Percentiles rank a stretch among this genome's conserved stretches.
Evolutionary conservation across 441 rosid genomes (phyloP).

Genomic region (Erodium texanum): DNA sequence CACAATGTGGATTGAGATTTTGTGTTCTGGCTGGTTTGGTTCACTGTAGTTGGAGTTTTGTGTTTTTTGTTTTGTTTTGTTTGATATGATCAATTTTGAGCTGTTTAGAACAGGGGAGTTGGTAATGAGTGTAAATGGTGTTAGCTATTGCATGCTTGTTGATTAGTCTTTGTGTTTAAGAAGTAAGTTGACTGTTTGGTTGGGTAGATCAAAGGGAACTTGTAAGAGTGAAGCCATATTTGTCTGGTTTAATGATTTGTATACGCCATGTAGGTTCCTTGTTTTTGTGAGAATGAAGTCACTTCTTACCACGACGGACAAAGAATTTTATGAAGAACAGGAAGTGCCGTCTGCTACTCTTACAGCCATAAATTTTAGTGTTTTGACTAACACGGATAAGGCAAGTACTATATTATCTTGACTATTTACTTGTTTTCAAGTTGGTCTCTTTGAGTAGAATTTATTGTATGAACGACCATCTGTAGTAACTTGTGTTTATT

Average conservation of each 20-base stretch:
- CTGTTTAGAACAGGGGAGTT: not conserved
- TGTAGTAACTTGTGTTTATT: not conserved
- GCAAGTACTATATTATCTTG: slow-evolving; percentile 29
- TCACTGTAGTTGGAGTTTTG: not conserved
- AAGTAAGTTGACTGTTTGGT: not conserved
- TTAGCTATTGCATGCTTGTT: not conserved
- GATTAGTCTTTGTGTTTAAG: not conserved
- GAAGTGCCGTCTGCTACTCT: slow-evolving; percentile 42
- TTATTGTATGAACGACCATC: not conserved
- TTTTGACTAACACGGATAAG: slow-evolving; percentile 46
- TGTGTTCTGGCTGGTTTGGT: slow-evolving; percentile 4
- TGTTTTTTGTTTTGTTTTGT: not conserved
- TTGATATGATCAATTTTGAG: not conserved
- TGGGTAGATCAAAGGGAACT: not conserved
- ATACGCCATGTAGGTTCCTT: slow-evolving; percentile 23
- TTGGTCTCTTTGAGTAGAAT: not conserved
- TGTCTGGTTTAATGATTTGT: slow-evolving; percentile 11
- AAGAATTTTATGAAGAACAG: slow-evolving; percentile 32
- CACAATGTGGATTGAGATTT: slow-evolving; percentile 22
- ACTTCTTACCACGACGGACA: slow-evolving; percentile 30
- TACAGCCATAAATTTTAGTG: slow-evolving; percentile 41
- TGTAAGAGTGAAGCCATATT: too few species aligned
- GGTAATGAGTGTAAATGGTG: not conserved
- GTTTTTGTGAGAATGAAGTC: slow-evolving; percentile 18
- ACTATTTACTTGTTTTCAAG: slow-evolving; percentile 7